Evolutionary conservation across 129 eudicot species (phyloP), one percentile per base, ranked within the genome.

Genomic region (Cynara cardunculus): DNA sequence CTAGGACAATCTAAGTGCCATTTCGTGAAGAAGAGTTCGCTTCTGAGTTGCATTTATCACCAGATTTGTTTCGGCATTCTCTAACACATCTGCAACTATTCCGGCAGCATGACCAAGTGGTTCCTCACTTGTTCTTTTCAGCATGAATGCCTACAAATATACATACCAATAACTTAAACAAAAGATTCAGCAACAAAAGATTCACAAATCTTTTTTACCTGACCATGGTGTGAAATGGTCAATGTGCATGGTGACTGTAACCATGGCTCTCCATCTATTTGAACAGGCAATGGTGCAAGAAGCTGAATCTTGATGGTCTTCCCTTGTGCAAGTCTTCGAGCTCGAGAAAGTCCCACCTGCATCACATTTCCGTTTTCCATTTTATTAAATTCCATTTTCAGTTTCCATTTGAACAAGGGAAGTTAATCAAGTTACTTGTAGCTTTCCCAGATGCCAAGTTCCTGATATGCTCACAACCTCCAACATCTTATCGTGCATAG

Each of bases 361-460:
- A 39, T 11, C 49, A 21, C 64, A 73, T 35, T 41, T 22, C n/a
- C 1, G 24, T 53, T 53, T 14, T 18, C 24, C n/a, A 56, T 56
- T 14, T 18, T 18, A 56, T 14, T n/a, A 18, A 53, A 53, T 39
- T 14, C 22, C 22, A 49, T 16, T 16, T 16, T 49, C 19, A 46
- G 14, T 35, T 65, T 16, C 8, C n/a, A 16, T 35, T 37, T 73
- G 31, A 35, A 71, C n/a, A 44, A 16, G 4, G 2, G 10, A 72
- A 30, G 56, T 18, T 61, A 5, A 34, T 65, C 3, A 53, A 53
- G 16, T 62, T 35, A 92, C 97, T 93, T 93, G 96, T 59, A 93
- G 96, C 80, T 93, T 90, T 86, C 97, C 97, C 32, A 93, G 97
- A 81, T 93, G 97, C 97, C 97, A 93, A 86, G 97, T 88, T 86